Evolutionary conservation across 2,329 filamentous ascomycete species (phyloP), one percentile per base, ranked within the genome.

Genomic region (Fusarium circinatum): DNA sequence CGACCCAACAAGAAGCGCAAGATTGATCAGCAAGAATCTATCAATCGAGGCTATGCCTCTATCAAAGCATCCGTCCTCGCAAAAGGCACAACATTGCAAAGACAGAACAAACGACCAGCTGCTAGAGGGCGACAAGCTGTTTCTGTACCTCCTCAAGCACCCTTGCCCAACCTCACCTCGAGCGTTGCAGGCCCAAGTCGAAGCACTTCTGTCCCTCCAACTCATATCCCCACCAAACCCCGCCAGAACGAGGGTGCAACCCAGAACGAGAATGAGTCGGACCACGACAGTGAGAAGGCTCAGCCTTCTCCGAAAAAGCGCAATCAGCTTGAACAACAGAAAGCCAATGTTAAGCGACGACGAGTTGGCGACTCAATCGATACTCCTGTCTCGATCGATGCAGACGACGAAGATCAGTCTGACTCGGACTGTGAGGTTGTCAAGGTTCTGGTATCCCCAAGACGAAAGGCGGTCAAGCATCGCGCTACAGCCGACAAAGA

Each of bases 261-360:
- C 18, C 42, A 51, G 14, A 28, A 42, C 6, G 57, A 42, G 6
- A 54, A 75, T 24, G 68, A 66, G 18, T 71, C 72, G 4, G 76
- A 78, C 34, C 71, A 71, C 42, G 36, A 73, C 13, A 71, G 69
- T n/a, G 73, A 75, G 44, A 76, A 70, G n/a, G 60, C 56, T n/a
- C 24, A 45, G n/a, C 48, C 61, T 28, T 62, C 66, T 26, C 65
- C 70, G 11, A 72, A 67, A 52, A 71, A 55, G 55, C 66, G 52
- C 14, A 39, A 28, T 6, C 60, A 54, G 11, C 32, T 17, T 13
- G 24, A 62, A 14, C 48, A 48, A 13, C 62, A 59, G 28, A 39
- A 65, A 14, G 42, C 48, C 8, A 59, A 55, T 7, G 32, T 30
- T 34, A 76, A 77, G 58, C 76, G 70, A 62, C 66, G 57, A 49